Base-by-base conservation (phyloP, 495 filamentous ascomycete genomes). In the Penicillium cinerascens region DNA sequence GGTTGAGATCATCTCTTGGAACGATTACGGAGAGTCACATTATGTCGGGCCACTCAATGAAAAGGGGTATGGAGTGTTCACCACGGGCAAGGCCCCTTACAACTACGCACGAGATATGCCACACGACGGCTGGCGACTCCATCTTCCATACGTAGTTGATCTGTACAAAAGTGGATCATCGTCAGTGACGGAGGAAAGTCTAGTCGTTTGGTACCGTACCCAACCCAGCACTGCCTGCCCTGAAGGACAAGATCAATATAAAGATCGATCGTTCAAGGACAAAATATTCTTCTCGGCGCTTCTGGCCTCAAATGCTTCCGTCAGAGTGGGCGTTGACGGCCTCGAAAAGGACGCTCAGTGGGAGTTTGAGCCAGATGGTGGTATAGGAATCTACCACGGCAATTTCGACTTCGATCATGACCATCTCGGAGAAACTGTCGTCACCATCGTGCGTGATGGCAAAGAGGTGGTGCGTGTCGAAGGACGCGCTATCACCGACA, bases 1-100 rank as follows among this genome's bases (percentile, higher is more conserved):
- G 55, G 79, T 92, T 20, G 65, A 73, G 65, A 73, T 82, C 42
- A 65, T 75, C 16, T 69, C 72, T 56, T 88, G 87, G 87, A 91
- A 91, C 50, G 87, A 91, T 64, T 89, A 78, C 48, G 87, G 86
- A 27, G 87, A 91, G 66, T 85, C 82, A 2, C 86, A 87, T 69
- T 89, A 91, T 60, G 83, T 91, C 47, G 84, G 82, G 26, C 81
- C 80, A 0, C 70, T 83, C 7, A 65, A 75, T 33, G 54, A 54
- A 13, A 33, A 33, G 11, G 29, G 29, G 11, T 33, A 33, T 10
- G 29, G 29, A 3, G 29, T 70, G 0, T 67, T 71, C 6, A 70
- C 74, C 7, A 73, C 80, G 3, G 75, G 78, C 0, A 52, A 64
- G 17, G 79, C 76, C 0, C 78, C 79, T 3, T 73, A 76, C 6